Evolutionary conservation across 257 asterid genomes (phyloP).

Genomic region (Solanum sejunctum): DNA sequence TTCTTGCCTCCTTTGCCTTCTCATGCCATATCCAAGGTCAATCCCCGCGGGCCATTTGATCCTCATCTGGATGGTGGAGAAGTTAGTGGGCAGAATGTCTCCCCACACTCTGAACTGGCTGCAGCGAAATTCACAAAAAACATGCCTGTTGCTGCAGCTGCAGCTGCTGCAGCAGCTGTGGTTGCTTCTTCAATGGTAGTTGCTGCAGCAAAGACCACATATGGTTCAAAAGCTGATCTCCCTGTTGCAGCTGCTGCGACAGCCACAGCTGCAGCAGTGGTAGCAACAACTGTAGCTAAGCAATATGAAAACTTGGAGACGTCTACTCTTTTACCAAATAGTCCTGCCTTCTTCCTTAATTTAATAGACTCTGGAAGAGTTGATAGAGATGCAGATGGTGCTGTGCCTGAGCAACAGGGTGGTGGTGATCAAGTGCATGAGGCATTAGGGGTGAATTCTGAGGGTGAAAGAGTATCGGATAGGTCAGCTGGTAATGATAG

Average conservation of each 20-base stretch:
- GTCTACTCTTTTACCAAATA: constrained; percentile 32
- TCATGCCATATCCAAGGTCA: constrained; percentile 35
- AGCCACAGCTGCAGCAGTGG: constrained; percentile 91
- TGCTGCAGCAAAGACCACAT: constrained; percentile 49
- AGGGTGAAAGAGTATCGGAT: constrained; percentile 82
- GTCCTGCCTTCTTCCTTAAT: constrained; percentile 19
- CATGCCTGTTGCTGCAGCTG: constrained; percentile 84
- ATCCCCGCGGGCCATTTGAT: constrained; percentile 21
- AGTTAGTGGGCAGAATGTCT: constrained; percentile 16
- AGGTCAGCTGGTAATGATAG: constrained; percentile 67
- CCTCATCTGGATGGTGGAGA: constrained; percentile 22
- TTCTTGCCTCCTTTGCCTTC: constrained; percentile 72
- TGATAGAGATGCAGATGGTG: constrained; percentile 43
- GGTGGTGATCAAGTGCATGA: constrained; percentile 33
- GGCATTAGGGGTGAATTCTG: constrained; percentile 18
- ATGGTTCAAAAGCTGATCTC: constrained; percentile 45
- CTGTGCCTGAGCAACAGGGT: constrained; percentile 27
- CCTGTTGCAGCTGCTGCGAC: constrained; percentile 90
- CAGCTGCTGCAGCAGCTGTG: constrained; percentile 84
- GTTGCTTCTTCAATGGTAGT: constrained; percentile 96
- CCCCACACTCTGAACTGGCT: constrained; percentile 29
- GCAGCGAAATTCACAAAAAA: constrained; percentile 29
- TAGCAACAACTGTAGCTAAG: constrained; percentile 69
- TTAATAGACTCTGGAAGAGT: constrained; percentile 20
- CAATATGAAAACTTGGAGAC: constrained; percentile 60